Evolutionary conservation across 768 basidiomycete species (phyloP).

Genomic region (Lactifluus piperatus): DNA sequence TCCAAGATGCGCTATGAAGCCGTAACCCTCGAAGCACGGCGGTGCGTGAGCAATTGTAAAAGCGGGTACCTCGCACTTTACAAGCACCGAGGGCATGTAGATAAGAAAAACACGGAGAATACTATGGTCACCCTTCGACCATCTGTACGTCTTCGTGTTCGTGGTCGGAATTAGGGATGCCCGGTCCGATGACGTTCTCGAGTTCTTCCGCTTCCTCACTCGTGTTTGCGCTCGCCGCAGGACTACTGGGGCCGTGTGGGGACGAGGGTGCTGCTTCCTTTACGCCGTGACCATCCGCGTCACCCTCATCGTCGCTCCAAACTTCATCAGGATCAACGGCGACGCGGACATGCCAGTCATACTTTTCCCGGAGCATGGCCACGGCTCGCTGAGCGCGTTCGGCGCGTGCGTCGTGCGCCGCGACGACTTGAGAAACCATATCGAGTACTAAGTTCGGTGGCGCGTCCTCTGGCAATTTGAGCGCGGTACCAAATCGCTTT

Average conservation of each 20-base stretch:
- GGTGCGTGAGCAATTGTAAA: not conserved
- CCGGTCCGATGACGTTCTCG: constrained; percentile 19
- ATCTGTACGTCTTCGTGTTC: constrained; percentile 17
- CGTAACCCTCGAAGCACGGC: not conserved
- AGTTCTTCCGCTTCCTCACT: constrained; percentile 21
- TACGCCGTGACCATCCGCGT: constrained; percentile 39
- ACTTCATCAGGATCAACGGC: constrained; percentile 73
- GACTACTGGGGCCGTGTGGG: constrained; percentile 59
- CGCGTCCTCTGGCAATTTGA: constrained; percentile 37
- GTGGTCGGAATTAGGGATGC: constrained; percentile 14
- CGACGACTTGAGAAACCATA: constrained; percentile 37
- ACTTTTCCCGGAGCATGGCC: constrained; percentile 66
- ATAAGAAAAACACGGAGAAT: not conserved
- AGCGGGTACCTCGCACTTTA: not conserved
- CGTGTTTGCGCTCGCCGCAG: constrained; percentile 10
- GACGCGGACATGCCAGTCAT: constrained; percentile 77
- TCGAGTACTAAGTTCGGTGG: constrained; percentile 23
- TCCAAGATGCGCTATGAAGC: not conserved
- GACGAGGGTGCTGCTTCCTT: constrained; percentile 63
- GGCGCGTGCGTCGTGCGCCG: constrained; percentile 65
- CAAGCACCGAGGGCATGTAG: not conserved
- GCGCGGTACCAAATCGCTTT: constrained; percentile 47
- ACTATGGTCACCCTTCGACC: constrained; percentile 7
- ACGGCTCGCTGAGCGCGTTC: constrained; percentile 77
- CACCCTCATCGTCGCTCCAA: constrained; percentile 44